Base-by-base conservation (phyloP, 345 rosid genomes). In the Aquilaria yunnanensis region DNA sequence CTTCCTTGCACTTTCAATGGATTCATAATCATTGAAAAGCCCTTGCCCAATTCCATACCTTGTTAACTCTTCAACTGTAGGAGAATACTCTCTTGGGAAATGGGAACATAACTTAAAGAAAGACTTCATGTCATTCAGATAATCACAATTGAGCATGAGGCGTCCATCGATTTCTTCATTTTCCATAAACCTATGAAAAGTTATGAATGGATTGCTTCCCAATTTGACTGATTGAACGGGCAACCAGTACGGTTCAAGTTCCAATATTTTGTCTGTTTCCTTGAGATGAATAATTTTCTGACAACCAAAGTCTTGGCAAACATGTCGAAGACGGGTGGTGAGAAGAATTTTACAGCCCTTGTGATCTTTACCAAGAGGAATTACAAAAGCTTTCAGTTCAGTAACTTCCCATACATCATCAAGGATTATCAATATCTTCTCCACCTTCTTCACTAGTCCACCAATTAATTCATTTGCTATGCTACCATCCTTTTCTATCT, bases 151-250 rank as follows among this genome's bases (percentile, higher is more conserved):
- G 5, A 7, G 29, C 55, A 23, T 51, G 10, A 62, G 50, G 48
- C 31, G 10, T 10, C 4, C 14, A 33, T 64, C 14, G 2, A 41
- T 32, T 0, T 45, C 49, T 2, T 9, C 13, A 29, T 66, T 1
- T 4, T 33, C 33, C 8, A 56, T 5, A 65, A 29, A 14, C 55
- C 8, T 29, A 33, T 12, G 3, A 34, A 47, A 56, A 57, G 47
- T 5, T 48, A 62, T 6, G 57, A 10, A 2, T 61, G 62, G 34
- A 65, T 33, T 11, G 48, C 62, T 65, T 23, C 34, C 62, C 10
- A 33, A 0, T 16, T 16, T 0, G 23, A 16, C 23, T 16, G 23
- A 6, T 56, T 4, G 48, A 48, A 1, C 9, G 14, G 0, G 49
- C 48, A 56, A 6, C 2, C 12, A 47, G 0, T 16, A 0, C 23